Base-by-base conservation (phyloP, 768 basidiomycete species). In the Cystobasidium onofrii region DNA sequence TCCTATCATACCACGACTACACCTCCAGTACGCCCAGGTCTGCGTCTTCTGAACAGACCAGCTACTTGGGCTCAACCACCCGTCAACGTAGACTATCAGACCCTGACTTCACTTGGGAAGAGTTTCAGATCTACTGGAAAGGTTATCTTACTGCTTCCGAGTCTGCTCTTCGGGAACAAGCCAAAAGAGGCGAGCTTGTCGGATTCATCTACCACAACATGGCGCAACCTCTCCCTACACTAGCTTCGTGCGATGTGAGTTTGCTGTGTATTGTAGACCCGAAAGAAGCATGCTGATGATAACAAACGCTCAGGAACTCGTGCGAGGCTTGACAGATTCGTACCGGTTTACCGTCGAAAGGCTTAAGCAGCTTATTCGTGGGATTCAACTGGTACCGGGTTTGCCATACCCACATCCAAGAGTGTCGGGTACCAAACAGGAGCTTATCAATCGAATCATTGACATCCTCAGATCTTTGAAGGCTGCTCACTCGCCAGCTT, bases 361-460 rank as follows among this genome's bases (percentile, higher is more conserved):
- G 17, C 52, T 71, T 17, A 71, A 71, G 69, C 52, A 33, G 9
- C 27, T 71, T 29, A 71, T 71, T 55, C 29, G 34, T 1, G 69
- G 54, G 15, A 60, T 71, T 55, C 50, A 71, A 25, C 13, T 36
- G 7, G 31, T 34, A 9, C 39, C 29, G 2, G 23, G 17, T 17
- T 20, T 33, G n/a, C 31, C 43, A 31, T 67, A 23, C 4, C 10
- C 65, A 20, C 55, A 55, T 31, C 6, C 52, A 2, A 34, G n/a
- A 31, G 17, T 71, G 6, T 55, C 54, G 29, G 69, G 69, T 13
- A 29, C n/a, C 2, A 71, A 71, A 52, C 29, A 31, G n/a, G 69
- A 55, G 20, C 69, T 71, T 20, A 46, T 60, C 1, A 55, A 55
- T 36, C 10, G 55, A 2, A 36, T 71, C 50, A 44, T 57, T 13